Evolutionary conservation across 371 early-diverging fungal species (phyloP).

Genomic region (Mortierella sp.): DNA sequence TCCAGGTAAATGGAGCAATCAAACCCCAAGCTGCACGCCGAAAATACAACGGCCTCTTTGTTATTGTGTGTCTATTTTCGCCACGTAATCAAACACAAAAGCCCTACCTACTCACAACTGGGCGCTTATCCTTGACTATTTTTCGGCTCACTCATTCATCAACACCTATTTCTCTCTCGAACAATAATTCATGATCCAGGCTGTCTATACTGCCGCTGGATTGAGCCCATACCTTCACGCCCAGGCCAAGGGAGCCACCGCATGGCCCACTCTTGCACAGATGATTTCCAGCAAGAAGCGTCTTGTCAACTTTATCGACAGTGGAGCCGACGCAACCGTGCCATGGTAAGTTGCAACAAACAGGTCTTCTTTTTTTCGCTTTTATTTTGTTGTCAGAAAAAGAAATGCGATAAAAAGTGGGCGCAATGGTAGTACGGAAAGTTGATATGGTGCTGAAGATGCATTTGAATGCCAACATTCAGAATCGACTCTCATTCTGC

Average conservation of each 20-base stretch:
- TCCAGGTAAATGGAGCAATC: constrained; percentile 45
- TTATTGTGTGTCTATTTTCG: neutral
- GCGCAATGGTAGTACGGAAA: neutral
- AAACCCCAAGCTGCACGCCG: neutral
- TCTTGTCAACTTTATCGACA: constrained; percentile 77
- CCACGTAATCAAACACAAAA: constrained; percentile 6
- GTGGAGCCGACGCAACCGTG: constrained; percentile 64
- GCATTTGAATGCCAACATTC: neutral
- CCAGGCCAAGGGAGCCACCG: constrained; percentile 56
- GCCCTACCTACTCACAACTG: too few relatives aligned
- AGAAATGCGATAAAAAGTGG: neutral
- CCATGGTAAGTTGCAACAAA: constrained; percentile 66
- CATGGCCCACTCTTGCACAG: constrained; percentile 81
- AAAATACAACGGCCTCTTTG: neutral
- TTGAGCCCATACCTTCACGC: constrained; percentile 67
- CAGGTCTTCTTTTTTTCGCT: too few relatives aligned
- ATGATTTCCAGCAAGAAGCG: constrained; percentile 78
- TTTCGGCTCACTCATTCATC: neutral
- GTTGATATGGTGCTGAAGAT: neutral
- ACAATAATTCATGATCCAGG: constrained; percentile 3
- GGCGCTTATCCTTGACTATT: neutral
- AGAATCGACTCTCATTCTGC: neutral
- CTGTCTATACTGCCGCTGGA: constrained; percentile 74
- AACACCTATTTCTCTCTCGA: neutral
- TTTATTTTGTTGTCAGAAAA: neutral